Percentiles rank a stretch among this genome's conserved stretches.
Evolutionary conservation across 2,329 filamentous ascomycete genomes (phyloP).

Genomic region (Cryphonectria carpinicola): DNA sequence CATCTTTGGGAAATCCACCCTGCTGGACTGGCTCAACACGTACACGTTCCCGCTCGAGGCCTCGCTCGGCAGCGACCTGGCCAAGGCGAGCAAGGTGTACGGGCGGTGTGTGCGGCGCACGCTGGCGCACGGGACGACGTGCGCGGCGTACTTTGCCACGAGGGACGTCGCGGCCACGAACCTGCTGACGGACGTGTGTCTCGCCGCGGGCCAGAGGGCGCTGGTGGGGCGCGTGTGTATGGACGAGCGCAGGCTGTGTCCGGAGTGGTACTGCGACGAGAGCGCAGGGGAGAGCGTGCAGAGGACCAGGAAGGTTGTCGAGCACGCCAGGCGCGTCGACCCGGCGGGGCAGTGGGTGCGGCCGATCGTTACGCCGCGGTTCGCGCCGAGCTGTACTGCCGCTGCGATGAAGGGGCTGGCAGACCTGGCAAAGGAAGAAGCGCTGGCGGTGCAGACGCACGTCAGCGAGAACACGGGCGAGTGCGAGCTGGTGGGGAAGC

Average conservation of each 20-base stretch:
- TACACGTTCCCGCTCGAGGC: conserved; percentile 96
- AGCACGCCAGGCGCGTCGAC: conserved; percentile 70
- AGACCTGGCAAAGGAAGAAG: conserved; percentile 62
- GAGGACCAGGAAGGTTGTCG: conserved; percentile 63
- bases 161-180: conserved; percentile 88
- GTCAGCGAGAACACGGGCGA: conserved; percentile 83
- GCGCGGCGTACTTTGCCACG: conserved; percentile 93
- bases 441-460: conserved; percentile 82
- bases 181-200: conserved; percentile 81
- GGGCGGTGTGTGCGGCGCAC: conserved; percentile 77
- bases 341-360: conserved; percentile 66
- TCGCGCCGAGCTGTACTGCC: conserved; percentile 64
- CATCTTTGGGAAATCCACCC: conserved; percentile 89
- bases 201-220: conserved; percentile 80
- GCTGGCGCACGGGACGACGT: conserved; percentile 88
- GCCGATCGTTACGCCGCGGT: conserved; percentile 79
- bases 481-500: conserved; percentile 66
- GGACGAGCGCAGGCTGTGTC: conserved; percentile 70
- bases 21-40: conserved; percentile 89
- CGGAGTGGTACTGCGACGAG: conserved; percentile 79
- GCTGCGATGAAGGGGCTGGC: conserved; percentile 68
- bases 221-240: conserved; percentile 96
- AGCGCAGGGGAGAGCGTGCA: conserved; percentile 60
- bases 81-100: conserved; percentile 73
- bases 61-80: conserved; percentile 58